These are phyloP conservation scores for Suhomyces canberraensis DNA, from an alignment of 805 yeast genomes.

Conservation along the genomic window DNA sequence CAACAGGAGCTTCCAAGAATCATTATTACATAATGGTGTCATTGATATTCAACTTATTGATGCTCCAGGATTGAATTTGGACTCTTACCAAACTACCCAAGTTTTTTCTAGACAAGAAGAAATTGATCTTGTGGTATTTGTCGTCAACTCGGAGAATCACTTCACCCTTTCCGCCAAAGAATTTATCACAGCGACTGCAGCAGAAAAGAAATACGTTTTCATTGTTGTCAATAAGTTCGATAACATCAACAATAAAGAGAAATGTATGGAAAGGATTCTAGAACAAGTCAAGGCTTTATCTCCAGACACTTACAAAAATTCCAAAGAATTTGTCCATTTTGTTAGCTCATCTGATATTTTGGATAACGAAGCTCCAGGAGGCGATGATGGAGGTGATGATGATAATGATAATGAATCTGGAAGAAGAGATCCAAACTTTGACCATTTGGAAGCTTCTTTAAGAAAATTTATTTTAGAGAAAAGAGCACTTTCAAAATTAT, in stretches of 20 bases:
- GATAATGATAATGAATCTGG: slow-evolving; percentile 29
- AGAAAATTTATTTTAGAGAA: slow-evolving; percentile 86
- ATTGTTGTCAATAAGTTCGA: slow-evolving; percentile 94
- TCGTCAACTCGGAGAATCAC: slow-evolving; percentile 94
- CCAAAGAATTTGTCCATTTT: slow-evolving; percentile 91
- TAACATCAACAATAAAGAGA: slow-evolving; percentile 72
- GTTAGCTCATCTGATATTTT: slow-evolving; percentile 62
- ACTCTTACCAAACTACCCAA: slow-evolving; percentile 90
- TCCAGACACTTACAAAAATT: slow-evolving; percentile 87
- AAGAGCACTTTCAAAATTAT: slow-evolving; percentile 79
- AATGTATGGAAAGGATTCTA: slow-evolving; percentile 72
- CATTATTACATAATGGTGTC: slow-evolving; percentile 81
- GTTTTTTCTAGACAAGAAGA: slow-evolving; percentile 96
- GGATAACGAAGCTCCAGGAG: slow-evolving; percentile 27
- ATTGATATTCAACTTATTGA: slow-evolving; percentile 91
- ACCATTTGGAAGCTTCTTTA: slow-evolving; percentile 76
- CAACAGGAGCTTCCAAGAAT: slow-evolving; percentile 59
- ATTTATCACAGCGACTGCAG: slow-evolving; percentile 84
- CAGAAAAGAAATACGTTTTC: slow-evolving; percentile 86
- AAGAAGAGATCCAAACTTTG: slow-evolving; percentile 60
- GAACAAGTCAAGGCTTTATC: slow-evolving; percentile 82
- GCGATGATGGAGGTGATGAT: slow-evolving; percentile 32
- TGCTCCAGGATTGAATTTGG: slow-evolving; percentile 95
- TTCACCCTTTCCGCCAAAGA: slow-evolving; percentile 93
- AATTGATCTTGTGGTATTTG: slow-evolving; percentile 93